Base-by-base conservation (phyloP, 1,284 basidiomycete species). In the Apiotrichum akiyoshidainum region DNA sequence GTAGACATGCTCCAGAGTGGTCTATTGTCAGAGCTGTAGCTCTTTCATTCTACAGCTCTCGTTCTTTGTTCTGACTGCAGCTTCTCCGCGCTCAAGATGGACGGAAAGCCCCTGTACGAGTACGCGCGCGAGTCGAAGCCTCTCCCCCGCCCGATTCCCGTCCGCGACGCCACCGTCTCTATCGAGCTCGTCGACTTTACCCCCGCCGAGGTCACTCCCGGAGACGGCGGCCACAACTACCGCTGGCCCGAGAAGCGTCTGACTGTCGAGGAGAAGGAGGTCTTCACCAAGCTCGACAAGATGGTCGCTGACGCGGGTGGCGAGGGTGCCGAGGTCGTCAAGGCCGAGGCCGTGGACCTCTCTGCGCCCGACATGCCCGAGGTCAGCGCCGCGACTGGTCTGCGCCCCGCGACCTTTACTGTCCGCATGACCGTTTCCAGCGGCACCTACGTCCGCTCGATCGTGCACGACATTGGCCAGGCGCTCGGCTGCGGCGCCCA, bases 1-100 rank as follows among this genome's bases (percentile, higher is more conserved):
- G n/a, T n/a, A n/a, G n/a, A n/a, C n/a, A 37, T 37, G 14, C 14
- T 16, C 14, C 37, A 11, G 12, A 10, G 5, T n/a, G 14, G 13
- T 14, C 34, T 33, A 13, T 11, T 16, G 1, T 0, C 8, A 12
- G 5, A 17, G 22, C 33, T n/a, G 9, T 35, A 17, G 12, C 19
- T 11, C 16, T 21, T 10, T 6, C 13, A n/a, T n/a, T 12, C 2
- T 2, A 41, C 8, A 16, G 16, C 40, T 37, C 37, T 10, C 5
- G 11, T 16, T 37, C 14, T 10, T 4, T 9, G 49, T 35, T 5
- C 59, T 58, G 48, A 57, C 48, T 2, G 14, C 65, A 97, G 93
- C 74, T 99, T 95, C 79, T 99, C 95, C 13, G 96, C 96, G 0
- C 81, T 99, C 45, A 95, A 97, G 77, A 99, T 99, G 91, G 93